Percentiles rank a stretch among this genome's conserved stretches.
Conservation (phyloP, 345 rosid genomes). For the Gynandropsis gynandra region DNA sequence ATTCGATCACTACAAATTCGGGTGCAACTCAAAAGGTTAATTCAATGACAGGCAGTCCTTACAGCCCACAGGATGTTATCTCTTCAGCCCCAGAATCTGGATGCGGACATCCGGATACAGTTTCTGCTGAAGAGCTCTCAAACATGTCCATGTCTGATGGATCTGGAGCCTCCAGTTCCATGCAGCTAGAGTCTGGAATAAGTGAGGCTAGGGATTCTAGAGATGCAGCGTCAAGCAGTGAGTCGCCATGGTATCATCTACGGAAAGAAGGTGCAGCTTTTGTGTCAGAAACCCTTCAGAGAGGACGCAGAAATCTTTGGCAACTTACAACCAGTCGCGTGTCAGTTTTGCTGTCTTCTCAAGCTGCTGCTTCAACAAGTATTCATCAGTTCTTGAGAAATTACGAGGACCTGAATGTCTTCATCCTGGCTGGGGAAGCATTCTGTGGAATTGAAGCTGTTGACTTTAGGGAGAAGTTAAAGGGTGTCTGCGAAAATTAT, state of each 20-base stretch:
- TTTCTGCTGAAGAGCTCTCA: constrained; percentile 34
- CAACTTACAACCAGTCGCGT: constrained; percentile 91
- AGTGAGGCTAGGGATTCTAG: constrained; percentile 46
- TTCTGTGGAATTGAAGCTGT: constrained; percentile 86
- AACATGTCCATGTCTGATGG: constrained; percentile 24
- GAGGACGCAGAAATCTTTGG: constrained; percentile 97
- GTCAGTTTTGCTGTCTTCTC: constrained; percentile 86
- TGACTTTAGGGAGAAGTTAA: constrained; percentile 91
- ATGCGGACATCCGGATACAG: constrained; percentile 28
- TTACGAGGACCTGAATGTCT: constrained; percentile 78
- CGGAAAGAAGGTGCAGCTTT: constrained; percentile 78
- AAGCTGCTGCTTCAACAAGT: constrained; percentile 74
- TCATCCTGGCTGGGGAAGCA: constrained; percentile 94
- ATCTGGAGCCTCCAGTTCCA: constrained; percentile 25
- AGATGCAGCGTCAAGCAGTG: constrained; percentile 50
- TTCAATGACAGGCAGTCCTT: constrained; percentile 32
- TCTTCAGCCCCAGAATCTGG: constrained; percentile 32
- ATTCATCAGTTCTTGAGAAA: constrained; percentile 92
- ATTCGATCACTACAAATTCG: constrained; percentile 27
- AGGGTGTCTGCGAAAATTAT: constrained; percentile 80
- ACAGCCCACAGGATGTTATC: constrained; percentile 30
- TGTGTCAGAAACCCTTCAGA: constrained; percentile 83
- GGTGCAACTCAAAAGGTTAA: constrained; percentile 32
- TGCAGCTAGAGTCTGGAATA: constrained; percentile 25
- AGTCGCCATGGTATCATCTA: constrained; percentile 88